A percentile compares a stretch with the other conserved stretches of the same genome.
phyloP scores from a whole-genome alignment of 2,329 filamentous ascomycete genomes.

The Didymosphaeria variabile region DNA sequence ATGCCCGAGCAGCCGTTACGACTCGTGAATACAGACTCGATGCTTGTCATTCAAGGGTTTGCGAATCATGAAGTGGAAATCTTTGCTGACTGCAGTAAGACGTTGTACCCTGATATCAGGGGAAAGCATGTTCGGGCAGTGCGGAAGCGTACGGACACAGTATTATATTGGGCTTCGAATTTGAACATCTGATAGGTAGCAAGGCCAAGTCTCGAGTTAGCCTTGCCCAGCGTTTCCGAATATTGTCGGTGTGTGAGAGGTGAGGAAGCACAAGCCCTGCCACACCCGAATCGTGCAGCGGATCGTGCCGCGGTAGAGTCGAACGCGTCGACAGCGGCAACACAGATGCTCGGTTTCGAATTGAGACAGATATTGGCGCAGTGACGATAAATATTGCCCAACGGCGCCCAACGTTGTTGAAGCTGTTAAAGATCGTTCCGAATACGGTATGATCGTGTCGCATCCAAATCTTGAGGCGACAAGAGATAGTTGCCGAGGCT shows the following conservation, averaged over 20 bases:
- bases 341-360: neutral
- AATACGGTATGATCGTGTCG: neutral
- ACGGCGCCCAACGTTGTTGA: neutral
- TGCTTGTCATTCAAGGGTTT: neutral
- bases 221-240: conserved; percentile 10
- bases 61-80: neutral
- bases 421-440: conserved; percentile 1
- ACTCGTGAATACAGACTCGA: neutral
- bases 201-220: neutral
- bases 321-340: neutral
- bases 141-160: neutral
- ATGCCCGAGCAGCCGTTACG: neutral
- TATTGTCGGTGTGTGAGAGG: neutral
- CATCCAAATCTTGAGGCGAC: neutral
- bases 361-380: neutral
- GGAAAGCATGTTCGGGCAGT: neutral
- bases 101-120: neutral
- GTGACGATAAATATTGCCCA: conserved; percentile 1
- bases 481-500: neutral
- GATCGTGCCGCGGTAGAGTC: conserved; percentile 2
- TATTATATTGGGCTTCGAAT: neutral
- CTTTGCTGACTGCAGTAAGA: neutral
- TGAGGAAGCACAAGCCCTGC: neutral
- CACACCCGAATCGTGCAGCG: conserved; percentile 4
- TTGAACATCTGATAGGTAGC: neutral